Percentiles rank a stretch among this genome's conserved stretches.
Conservation (phyloP, 2,329 filamentous ascomycete species). For the Xenosphaeropsis pyriputrescens region DNA sequence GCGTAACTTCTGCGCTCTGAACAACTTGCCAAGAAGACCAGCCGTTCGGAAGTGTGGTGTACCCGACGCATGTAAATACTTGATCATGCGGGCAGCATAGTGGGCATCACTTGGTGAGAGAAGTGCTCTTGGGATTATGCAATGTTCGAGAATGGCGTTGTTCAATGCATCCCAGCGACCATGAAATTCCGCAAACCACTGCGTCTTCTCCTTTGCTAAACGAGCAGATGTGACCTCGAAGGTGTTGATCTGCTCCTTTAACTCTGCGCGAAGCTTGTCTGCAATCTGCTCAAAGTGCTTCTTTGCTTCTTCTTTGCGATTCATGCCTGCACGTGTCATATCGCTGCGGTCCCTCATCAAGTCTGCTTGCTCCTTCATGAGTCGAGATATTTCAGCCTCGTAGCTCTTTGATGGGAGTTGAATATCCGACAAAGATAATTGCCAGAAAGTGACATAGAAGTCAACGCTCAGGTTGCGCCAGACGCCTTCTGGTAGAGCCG, state of each 20-base stretch:
- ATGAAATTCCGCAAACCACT: slow-evolving; percentile 60
- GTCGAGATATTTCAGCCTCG: slow-evolving; percentile 54
- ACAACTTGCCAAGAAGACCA: slow-evolving; percentile 70
- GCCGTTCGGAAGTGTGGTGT: slow-evolving; percentile 79
- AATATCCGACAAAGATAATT: slow-evolving; percentile 70
- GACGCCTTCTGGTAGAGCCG: slow-evolving; percentile 42
- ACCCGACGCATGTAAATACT: slow-evolving; percentile 72
- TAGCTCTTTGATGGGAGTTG: slow-evolving; percentile 66
- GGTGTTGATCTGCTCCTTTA: slow-evolving; percentile 51
- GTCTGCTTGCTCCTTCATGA: slow-evolving; percentile 51
- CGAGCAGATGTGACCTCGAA: slow-evolving; percentile 54
- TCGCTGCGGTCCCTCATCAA: slow-evolving; percentile 61
- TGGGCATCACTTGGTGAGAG: slow-evolving; percentile 79
- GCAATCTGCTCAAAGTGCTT: slow-evolving; percentile 54
- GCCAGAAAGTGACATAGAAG: slow-evolving; percentile 89
- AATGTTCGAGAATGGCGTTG: slow-evolving; percentile 72
- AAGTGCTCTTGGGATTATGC: slow-evolving; percentile 75
- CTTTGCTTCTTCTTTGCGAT: slow-evolving; percentile 55
- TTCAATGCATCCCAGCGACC: slow-evolving; percentile 53
- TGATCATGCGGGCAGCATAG: slow-evolving; percentile 76
- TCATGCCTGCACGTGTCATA: slow-evolving; percentile 48
- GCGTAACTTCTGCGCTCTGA: slow-evolving; percentile 68
- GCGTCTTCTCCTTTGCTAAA: slow-evolving; percentile 59
- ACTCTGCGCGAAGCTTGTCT: slow-evolving; percentile 58
- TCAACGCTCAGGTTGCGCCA: slow-evolving; percentile 61